Evolutionary conservation across 257 asterid species (phyloP), one percentile per base, ranked within the genome.

Genomic region (Nicotiana undulata): DNA sequence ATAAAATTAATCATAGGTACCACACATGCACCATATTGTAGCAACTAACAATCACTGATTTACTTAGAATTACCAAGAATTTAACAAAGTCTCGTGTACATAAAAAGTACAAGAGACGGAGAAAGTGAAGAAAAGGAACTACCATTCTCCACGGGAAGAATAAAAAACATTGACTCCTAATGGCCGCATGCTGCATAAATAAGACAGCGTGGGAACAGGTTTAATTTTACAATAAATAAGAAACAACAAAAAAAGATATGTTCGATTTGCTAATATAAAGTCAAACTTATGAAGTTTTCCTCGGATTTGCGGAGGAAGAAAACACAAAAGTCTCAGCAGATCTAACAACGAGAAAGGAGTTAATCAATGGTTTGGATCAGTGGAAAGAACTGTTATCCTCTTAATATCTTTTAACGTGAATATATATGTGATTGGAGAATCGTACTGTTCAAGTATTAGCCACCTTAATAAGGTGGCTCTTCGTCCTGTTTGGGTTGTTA

Each of bases 81-180:
- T 77, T 37, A 56, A 24, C 53, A 20, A 63, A 83, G 79, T 68
- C 70, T 17, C 34, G 37, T 12, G 5, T 34, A 32, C 26, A 77
- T 15, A 56, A 31, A 22, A 49, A 15, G 65, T 15, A 76, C 59
- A 56, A 29, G 61, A 67, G 22, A 34, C 40, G 40, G 40, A 34
- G 40, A 34, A 34, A 34, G 40, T 34, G 8, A 34, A 34, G 8
- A 34, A 34, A 34, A 34, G 18, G 15, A 32, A 85, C 90, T 90
- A 95, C 99, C 94, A 85, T 88, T 95, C 98, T 76, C 88, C 94
- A 17, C 96, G 92, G 79, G 93, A 86, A 75, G 97, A 84, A 59
- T 85, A 92, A 81, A 87, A 88, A 78, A 93, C 92, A 83, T 95
- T 97, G 37, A 92, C 99, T 82, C 97, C 80, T 68, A 86, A 79